These are phyloP conservation scores for Penicillium decumbens DNA, from an alignment of 2,329 filamentous ascomycete species.

Conservation along the genomic window DNA sequence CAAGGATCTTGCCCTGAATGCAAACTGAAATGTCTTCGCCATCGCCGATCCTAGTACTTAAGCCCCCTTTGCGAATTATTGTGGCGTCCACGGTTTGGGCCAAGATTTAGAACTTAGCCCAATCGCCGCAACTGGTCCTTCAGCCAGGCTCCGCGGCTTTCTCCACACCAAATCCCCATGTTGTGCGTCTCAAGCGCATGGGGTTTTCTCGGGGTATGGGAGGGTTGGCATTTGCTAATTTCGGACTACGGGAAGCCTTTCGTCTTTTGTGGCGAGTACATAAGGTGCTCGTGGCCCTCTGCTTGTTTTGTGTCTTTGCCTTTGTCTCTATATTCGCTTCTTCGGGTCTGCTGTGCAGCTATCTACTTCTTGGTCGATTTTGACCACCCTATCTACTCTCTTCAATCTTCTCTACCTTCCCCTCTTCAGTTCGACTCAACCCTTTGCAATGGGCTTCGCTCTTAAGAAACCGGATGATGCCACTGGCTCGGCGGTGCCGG, in stretches of 20 bases:
- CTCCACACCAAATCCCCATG: constrained; percentile 6
- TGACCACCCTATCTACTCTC: not conserved
- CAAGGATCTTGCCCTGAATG: not conserved
- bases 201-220: not conserved
- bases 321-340: not conserved
- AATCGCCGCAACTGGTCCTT: constrained; percentile 4
- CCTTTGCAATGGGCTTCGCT: constrained; percentile 38
- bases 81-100: constrained; percentile 3
- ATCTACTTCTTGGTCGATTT: not conserved
- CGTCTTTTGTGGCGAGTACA: not conserved
- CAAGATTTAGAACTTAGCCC: not conserved
- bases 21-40: not conserved
- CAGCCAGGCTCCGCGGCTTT: not conserved
- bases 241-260: not conserved
- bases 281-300: not conserved
- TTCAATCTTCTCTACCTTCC: not conserved
- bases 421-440: not conserved
- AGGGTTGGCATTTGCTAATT: not conserved
- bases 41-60: not conserved
- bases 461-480: constrained; percentile 46
- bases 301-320: constrained; percentile 2
- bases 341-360: constrained; percentile 5
- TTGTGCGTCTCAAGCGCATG: not conserved
- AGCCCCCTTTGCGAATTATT: constrained; percentile 1
- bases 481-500: constrained; percentile 45